These are phyloP conservation scores for Hansfordia pulvinata DNA, from an alignment of 2,329 filamentous ascomycete species.

Conservation along the genomic window DNA sequence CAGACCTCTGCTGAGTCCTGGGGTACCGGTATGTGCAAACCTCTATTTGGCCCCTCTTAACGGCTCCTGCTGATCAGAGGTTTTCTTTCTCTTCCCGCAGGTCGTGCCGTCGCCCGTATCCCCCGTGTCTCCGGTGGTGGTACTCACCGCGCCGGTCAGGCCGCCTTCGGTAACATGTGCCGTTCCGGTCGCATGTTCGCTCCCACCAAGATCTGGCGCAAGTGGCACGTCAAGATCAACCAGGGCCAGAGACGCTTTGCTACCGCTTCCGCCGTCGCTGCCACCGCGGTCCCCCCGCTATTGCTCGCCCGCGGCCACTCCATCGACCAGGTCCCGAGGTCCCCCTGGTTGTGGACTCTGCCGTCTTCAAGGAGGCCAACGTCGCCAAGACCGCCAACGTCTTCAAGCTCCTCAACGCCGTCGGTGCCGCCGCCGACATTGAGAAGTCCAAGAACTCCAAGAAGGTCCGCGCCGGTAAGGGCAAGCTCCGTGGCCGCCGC, in stretches of 20 bases:
- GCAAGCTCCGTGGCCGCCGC: conserved; percentile 93
- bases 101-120: conserved; percentile 99
- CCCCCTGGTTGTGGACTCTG: conserved; percentile 88
- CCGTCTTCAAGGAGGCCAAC: conserved; percentile 67
- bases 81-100: conserved; percentile 28
- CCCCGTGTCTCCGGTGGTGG: conserved; percentile 99
- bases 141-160: conserved; percentile 99
- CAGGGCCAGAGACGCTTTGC: conserved; percentile 97
- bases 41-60: conserved; percentile 3
- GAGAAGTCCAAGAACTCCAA: conserved; percentile 93
- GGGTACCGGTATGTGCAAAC: conserved; percentile 90
- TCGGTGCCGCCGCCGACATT: conserved; percentile 82
- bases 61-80: conserved; percentile 1
- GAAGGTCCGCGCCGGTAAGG: conserved; percentile 97
- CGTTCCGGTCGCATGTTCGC: conserved; percentile 99
- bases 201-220: conserved; percentile 99
- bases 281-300: conserved; percentile 87
- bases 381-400: conserved; percentile 83
- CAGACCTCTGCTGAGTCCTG: conserved; percentile 99
- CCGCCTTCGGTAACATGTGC: conserved; percentile 99
- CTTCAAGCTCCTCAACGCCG: conserved; percentile 73
- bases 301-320: conserved; percentile 96
- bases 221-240: conserved; percentile 99
- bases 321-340: conserved; percentile 84
- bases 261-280: conserved; percentile 92